A percentile compares a stretch with the other conserved stretches of the same genome.
Conservation (phyloP, 2,329 filamentous ascomycete species). For the Neoascochyta sp. region DNA sequence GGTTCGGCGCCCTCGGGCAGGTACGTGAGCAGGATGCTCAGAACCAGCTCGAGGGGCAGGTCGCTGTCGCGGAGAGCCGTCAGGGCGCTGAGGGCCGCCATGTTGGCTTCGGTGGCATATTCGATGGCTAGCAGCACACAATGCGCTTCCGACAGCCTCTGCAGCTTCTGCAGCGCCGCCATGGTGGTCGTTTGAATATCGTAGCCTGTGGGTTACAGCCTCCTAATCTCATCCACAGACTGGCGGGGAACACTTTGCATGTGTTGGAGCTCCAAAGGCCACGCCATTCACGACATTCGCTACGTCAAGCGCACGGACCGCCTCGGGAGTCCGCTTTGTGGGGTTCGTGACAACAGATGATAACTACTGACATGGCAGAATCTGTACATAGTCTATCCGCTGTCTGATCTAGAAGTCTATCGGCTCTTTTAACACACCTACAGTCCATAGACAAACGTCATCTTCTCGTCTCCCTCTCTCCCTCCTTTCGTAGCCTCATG, state of each 20-base stretch:
- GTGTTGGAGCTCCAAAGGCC: conserved; percentile 5
- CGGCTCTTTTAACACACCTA: no score
- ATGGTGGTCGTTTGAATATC: no score
- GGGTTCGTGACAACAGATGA: no score
- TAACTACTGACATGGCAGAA: no score
- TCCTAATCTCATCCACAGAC: conserved; percentile 3
- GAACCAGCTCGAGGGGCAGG: conserved; percentile 60
- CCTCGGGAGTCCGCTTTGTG: no score
- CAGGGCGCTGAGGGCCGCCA: conserved; percentile 60
- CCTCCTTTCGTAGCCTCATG: conserved; percentile 35
- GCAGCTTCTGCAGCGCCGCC: conserved; percentile 25
- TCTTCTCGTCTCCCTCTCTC: conserved; percentile 45
- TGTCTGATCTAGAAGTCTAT: no score
- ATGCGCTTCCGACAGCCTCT: conserved; percentile 60
- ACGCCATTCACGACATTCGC: conserved; percentile 6
- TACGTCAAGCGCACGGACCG: no score
- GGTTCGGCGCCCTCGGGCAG: conserved; percentile 69
- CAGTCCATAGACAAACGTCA: conserved; percentile 46
- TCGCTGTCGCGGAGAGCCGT: conserved; percentile 55
- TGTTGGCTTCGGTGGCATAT: conserved; percentile 62
- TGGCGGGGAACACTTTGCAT: conserved; percentile 4
- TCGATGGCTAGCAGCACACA: conserved; percentile 70
- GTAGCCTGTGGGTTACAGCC: conserved; percentile 2
- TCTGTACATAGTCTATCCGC: no score
- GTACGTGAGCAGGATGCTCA: conserved; percentile 72